These are phyloP conservation scores for Collariella sp. DNA, from an alignment of 495 filamentous ascomycete species.

Conservation along the genomic window DNA sequence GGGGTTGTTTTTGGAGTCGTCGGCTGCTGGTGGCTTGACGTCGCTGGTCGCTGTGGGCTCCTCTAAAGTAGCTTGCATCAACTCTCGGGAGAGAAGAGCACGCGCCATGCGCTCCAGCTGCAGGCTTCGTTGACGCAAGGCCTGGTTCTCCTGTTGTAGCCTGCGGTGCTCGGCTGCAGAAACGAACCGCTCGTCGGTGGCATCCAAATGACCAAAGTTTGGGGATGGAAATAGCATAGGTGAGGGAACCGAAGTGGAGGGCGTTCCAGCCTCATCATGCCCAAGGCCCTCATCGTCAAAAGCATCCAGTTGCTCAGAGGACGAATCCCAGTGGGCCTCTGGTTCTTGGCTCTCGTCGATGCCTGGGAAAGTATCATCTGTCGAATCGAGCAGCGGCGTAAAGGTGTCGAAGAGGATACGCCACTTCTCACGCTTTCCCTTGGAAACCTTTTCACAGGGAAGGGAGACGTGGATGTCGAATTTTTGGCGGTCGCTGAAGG, in stretches of 20 bases:
- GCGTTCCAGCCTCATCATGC: neutral
- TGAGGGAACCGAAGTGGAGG: constrained; percentile 11
- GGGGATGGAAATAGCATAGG: neutral
- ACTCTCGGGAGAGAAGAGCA: constrained; percentile 5
- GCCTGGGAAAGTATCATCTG: neutral
- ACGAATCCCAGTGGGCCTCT: constrained; percentile 4
- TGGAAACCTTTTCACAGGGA: constrained; percentile 25
- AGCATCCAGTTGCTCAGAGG: neutral
- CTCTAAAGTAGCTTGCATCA: constrained; percentile 1
- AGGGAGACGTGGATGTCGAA: constrained; percentile 20
- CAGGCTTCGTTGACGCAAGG: constrained; percentile 13
- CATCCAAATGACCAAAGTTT: neutral
- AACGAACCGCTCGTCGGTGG: neutral
- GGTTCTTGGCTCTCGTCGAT: constrained; percentile 1
- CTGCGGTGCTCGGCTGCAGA: constrained; percentile 11
- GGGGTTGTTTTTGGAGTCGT: neutral
- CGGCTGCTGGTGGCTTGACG: neutral
- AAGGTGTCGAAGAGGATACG: constrained; percentile 24
- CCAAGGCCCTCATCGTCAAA: neutral
- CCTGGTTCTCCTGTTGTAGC: constrained; percentile 17
- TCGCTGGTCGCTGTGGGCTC: neutral
- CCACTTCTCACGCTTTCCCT: constrained; percentile 31
- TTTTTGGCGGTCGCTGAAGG: constrained; percentile 13
- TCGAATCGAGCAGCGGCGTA: constrained; percentile 16
- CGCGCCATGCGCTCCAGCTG: constrained; percentile 17